Conservation (phyloP, 768 basidiomycete species). For the Leccinum broughii region DNA sequence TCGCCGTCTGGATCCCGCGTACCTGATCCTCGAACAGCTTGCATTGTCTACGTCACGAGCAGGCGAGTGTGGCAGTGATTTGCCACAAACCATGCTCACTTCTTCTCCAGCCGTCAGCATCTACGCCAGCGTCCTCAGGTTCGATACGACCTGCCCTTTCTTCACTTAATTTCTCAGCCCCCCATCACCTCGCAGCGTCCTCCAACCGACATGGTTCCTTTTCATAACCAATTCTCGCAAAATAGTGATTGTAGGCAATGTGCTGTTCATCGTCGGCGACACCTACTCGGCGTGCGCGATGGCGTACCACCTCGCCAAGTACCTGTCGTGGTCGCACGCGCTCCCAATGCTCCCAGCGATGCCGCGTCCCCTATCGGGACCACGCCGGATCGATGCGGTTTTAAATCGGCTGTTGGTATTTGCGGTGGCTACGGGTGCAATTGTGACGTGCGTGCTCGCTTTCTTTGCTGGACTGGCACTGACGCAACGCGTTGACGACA, state of each 20-base stretch:
- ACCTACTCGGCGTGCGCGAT: conserved; percentile 21
- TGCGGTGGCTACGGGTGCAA: conserved; percentile 26
- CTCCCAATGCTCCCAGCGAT: neutral
- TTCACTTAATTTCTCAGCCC: neutral
- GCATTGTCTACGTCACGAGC: conserved; percentile 24
- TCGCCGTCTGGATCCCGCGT: neutral
- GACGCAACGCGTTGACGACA: neutral
- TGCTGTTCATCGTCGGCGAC: conserved; percentile 28
- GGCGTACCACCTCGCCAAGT: conserved; percentile 24
- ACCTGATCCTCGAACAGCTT: conserved; percentile 9
- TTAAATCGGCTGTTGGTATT: conserved; percentile 27
- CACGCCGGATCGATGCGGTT: conserved; percentile 21
- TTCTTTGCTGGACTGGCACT: neutral
- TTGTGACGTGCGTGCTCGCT: conserved; percentile 23
- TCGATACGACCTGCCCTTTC: neutral
- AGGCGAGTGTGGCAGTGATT: conserved; percentile 6
- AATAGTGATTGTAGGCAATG: conserved; percentile 22
- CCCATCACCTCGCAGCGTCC: neutral
- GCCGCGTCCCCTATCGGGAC: neutral
- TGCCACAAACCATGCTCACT: neutral
- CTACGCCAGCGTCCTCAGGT: conserved; percentile 18
- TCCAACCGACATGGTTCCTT: conserved; percentile 9
- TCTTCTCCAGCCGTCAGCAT: conserved; percentile 21
- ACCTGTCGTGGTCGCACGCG: conserved; percentile 11
- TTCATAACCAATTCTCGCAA: conserved; percentile 4